Conservation (phyloP, 805 yeast genomes). For the Saccharomycopsis schoenii region DNA sequence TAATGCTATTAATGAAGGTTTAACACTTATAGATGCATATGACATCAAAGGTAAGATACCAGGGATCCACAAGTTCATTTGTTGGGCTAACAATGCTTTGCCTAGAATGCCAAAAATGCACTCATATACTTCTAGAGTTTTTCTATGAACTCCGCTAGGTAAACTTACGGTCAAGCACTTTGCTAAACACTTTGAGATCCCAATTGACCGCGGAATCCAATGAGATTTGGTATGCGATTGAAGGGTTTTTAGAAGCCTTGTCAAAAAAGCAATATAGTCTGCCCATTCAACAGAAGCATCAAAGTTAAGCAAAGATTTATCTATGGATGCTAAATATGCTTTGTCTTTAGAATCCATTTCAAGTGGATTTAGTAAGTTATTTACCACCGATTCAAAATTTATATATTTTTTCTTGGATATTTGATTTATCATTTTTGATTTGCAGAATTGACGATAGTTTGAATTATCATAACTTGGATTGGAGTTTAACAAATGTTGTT, state of each 20-base stretch:
- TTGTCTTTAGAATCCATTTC: constrained; percentile 47
- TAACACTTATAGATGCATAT: constrained; percentile 81
- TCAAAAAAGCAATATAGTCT: constrained; percentile 84
- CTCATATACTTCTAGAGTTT: constrained; percentile 69
- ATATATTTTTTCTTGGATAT: constrained; percentile 5
- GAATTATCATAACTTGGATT: no score
- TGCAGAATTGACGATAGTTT: no score
- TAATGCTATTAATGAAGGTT: constrained; percentile 61
- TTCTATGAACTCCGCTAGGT: constrained; percentile 95
- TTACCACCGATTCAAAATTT: constrained; percentile 4
- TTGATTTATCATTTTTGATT: not conserved
- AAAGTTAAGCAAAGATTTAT: constrained; percentile 62
- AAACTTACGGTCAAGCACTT: constrained; percentile 70
- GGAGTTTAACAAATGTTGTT: no score
- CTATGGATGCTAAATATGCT: constrained; percentile 57
- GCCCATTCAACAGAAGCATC: constrained; percentile 95
- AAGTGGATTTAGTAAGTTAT: constrained; percentile 8
- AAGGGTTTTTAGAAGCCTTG: constrained; percentile 67
- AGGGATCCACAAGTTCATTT: constrained; percentile 76
- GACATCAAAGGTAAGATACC: constrained; percentile 86
- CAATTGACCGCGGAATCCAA: constrained; percentile 55
- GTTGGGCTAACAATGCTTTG: constrained; percentile 39
- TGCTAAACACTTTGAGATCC: constrained; percentile 62
- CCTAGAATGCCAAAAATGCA: constrained; percentile 59
- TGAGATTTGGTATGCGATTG: constrained; percentile 32